These are phyloP conservation scores for Yamadazyma jaroonii DNA, from an alignment of 1,139 yeast species.

Conservation along the genomic window DNA sequence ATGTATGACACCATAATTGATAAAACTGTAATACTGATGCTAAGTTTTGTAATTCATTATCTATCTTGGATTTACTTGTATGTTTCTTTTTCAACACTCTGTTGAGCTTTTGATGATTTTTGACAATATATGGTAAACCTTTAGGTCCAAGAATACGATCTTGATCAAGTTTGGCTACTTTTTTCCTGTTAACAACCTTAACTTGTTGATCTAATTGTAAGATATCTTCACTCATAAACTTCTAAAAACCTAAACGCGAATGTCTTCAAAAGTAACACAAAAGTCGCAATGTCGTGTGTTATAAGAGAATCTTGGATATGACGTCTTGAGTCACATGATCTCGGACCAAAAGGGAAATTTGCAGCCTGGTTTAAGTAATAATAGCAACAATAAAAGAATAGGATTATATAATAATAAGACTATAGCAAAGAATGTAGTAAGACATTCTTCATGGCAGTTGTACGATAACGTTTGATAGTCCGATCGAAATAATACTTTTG, in stretches of 20 bases:
- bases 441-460: no score
- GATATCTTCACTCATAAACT: conserved; percentile 22
- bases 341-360: neutral
- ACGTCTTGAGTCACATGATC: neutral
- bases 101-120: conserved; percentile 35
- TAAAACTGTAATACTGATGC: conserved; percentile 57
- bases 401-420: no score
- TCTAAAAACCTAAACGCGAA: conserved; percentile 1
- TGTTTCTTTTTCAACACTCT: conserved; percentile 29
- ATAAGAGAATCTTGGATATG: neutral
- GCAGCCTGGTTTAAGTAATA: no score
- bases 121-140: conserved; percentile 48
- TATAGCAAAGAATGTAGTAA: no score
- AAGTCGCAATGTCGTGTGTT: neutral
- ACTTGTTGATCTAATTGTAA: conserved; percentile 43
- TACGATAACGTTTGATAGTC: no score
- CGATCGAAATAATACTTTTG: no score
- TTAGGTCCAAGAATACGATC: conserved; percentile 45
- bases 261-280: neutral
- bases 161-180: conserved; percentile 45
- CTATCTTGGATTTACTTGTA: conserved; percentile 24
- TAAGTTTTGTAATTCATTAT: conserved; percentile 42
- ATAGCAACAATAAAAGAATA: no score
- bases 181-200: conserved; percentile 30
- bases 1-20: conserved; percentile 82